These are phyloP conservation scores for Lodderomyces beijingensis DNA, from an alignment of 1,139 yeast genomes.

Conservation along the genomic window DNA sequence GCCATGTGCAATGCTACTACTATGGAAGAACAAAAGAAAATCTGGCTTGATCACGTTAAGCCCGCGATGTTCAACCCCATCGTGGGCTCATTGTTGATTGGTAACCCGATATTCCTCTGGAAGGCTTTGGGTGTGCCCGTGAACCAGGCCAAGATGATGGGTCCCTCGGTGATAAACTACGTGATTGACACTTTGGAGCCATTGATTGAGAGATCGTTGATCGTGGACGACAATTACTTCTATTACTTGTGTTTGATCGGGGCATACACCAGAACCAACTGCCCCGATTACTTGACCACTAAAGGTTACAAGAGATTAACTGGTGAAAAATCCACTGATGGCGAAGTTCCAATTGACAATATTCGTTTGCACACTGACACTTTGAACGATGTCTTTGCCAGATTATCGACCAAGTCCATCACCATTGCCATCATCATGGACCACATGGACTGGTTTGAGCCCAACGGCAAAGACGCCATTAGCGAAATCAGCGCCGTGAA, in stretches of 20 bases:
- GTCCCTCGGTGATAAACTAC: constrained; percentile 63
- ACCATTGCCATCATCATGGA: constrained; percentile 84
- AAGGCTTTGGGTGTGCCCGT: constrained; percentile 84
- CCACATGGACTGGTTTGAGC: constrained; percentile 89
- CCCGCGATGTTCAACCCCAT: constrained; percentile 70
- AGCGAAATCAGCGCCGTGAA: constrained; percentile 63
- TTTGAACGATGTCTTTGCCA: constrained; percentile 66
- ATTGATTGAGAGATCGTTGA: constrained; percentile 54
- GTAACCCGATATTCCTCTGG: constrained; percentile 83
- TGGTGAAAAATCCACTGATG: constrained; percentile 17
- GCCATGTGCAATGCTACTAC: constrained; percentile 56
- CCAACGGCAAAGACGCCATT: constrained; percentile 57
- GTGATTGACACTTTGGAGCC: constrained; percentile 80
- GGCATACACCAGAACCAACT: constrained; percentile 55
- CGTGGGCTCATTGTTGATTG: constrained; percentile 62
- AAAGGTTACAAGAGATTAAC: constrained; percentile 52
- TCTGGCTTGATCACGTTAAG: constrained; percentile 61
- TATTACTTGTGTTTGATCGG: constrained; percentile 69
- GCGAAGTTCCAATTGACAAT: constrained; percentile 49
- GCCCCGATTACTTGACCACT: constrained; percentile 71
- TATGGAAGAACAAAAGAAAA: constrained; percentile 54
- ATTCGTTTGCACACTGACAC: constrained; percentile 79
- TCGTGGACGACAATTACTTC: constrained; percentile 72
- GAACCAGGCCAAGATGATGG: constrained; percentile 79
- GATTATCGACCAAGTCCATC: constrained; percentile 58